Evolutionary conservation across 225 moss, liverwort and hornwort genomes (phyloP), one percentile per base, ranked within the genome.

Genomic region (Anthoceros angustus): DNA sequence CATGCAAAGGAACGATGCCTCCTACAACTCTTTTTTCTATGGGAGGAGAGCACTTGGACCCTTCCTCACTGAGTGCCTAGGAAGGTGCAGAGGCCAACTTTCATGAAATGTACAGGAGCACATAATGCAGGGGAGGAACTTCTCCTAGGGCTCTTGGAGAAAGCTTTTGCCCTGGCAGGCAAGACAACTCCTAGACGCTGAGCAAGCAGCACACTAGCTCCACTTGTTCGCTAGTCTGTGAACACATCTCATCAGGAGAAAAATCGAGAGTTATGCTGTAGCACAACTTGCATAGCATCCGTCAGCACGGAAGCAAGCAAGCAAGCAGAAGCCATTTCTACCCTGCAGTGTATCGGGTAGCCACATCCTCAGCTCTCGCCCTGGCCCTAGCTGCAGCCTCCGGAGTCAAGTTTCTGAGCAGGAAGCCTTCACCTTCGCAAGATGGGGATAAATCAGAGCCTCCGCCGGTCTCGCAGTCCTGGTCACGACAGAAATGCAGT

Each of bases 271-370:
- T n/a, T n/a, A n/a, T n/a, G n/a, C n/a, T n/a, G n/a, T n/a, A n/a
- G n/a, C n/a, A n/a, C n/a, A n/a, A n/a, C n/a, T n/a, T n/a, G n/a
- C n/a, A n/a, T n/a, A n/a, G n/a, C n/a, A n/a, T n/a, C n/a, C n/a
- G n/a, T 12, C 8, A 43, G 43, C 43, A 43, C 43, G 43, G 12
- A 8, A 43, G 12, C 8, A 8, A 12, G 43, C 12, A 43, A 43
- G 43, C 9, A 5, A 45, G 25, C 21, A 68, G 20, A 15, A n/a
- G n/a, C n/a, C n/a, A n/a, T 60, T 11, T 5, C 67, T 82, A 89
- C 98, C 98, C 98, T 61, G 98, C 82, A 41, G 98, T 98, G 71
- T 98, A 88, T 70, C 98, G 85, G 26, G 98, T 98, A 67, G 98
- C 92, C 26, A 88, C 92, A 70, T 98, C 98, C 75, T 80, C 79